phyloP scores from a whole-genome alignment of 2,329 filamentous ascomycete species.

The Ilyonectria robusta region DNA sequence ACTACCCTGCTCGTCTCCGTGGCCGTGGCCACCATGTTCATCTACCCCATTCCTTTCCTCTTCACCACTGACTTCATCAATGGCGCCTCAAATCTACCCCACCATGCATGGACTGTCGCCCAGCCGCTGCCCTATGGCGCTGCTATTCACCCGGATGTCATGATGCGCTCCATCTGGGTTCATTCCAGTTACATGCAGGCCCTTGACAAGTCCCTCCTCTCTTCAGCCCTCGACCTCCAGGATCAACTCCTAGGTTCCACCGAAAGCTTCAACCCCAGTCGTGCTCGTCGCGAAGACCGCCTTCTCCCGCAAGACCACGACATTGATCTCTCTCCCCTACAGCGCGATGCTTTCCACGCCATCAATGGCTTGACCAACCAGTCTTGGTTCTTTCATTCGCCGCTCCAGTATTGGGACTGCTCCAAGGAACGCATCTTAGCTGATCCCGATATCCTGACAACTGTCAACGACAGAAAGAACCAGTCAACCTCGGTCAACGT shows the following conservation, averaged over 20 bases:
- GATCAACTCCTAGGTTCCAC: constrained; percentile 76
- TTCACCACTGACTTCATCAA: constrained; percentile 80
- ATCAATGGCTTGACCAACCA: constrained; percentile 72
- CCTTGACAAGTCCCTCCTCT: constrained; percentile 75
- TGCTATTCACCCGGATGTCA: constrained; percentile 74
- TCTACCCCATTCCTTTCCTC: constrained; percentile 83
- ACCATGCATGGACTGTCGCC: constrained; percentile 86
- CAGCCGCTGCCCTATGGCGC: constrained; percentile 70
- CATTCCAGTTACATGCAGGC: constrained; percentile 87
- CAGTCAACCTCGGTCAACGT: constrained; percentile 79
- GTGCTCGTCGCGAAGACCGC: constrained; percentile 48
- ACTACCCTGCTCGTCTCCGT: constrained; percentile 82
- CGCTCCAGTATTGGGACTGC: constrained; percentile 84
- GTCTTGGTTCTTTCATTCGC: constrained; percentile 87
- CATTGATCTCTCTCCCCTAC: constrained; percentile 56
- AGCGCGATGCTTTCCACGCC: constrained; percentile 71
- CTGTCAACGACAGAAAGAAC: constrained; percentile 76
- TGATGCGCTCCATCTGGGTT: constrained; percentile 86
- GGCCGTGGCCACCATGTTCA: constrained; percentile 76
- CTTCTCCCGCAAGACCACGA: constrained; percentile 47
- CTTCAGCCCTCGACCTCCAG: constrained; percentile 78
- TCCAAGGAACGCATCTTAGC: constrained; percentile 69
- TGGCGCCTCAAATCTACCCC: constrained; percentile 79
- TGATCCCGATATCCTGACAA: constrained; percentile 75
- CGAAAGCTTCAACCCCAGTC: constrained; percentile 66